A percentile compares a stretch with the other conserved stretches of the same genome.
These are phyloP conservation scores for Cicer cuneatum DNA, from an alignment of 306 rosid species.

Conservation along the genomic window DNA sequence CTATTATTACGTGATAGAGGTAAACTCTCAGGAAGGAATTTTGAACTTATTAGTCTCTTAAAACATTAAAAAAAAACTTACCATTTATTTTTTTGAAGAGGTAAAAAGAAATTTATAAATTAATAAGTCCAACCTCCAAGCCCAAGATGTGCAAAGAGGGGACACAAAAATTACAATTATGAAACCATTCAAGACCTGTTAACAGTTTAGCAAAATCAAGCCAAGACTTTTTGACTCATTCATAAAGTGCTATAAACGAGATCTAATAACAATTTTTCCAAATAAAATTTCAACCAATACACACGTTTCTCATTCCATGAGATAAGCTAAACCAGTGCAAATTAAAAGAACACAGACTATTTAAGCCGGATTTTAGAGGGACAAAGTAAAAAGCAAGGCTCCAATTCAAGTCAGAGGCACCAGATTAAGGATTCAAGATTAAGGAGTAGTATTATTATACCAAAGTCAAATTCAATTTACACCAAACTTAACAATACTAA, in stretches of 20 bases:
- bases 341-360: not conserved
- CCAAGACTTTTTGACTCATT: too few species aligned
- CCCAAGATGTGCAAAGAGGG: not conserved
- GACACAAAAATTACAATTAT: too few species aligned
- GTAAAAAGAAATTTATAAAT: too few species aligned
- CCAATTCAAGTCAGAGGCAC: constrained; percentile 17
- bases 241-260: not conserved
- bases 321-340: not conserved
- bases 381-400: not conserved
- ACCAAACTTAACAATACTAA: not conserved
- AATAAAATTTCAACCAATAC: not conserved
- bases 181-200: too few species aligned
- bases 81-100: too few species aligned
- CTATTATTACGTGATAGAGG: not conserved
- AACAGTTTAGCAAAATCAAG: too few species aligned
- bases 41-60: not conserved
- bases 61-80: not conserved
- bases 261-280: not conserved
- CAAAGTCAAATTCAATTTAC: constrained; percentile 28
- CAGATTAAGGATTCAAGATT: not conserved
- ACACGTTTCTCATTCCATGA: not conserved
- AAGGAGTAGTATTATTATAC: not conserved
- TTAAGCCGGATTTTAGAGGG: not conserved
- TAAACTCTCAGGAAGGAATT: not conserved
- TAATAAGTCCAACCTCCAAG: too few species aligned